Evolutionary conservation across 2,329 filamentous ascomycete species (phyloP), one percentile per base, ranked within the genome.

Genomic region (Neofusicoccum cordaticola): DNA sequence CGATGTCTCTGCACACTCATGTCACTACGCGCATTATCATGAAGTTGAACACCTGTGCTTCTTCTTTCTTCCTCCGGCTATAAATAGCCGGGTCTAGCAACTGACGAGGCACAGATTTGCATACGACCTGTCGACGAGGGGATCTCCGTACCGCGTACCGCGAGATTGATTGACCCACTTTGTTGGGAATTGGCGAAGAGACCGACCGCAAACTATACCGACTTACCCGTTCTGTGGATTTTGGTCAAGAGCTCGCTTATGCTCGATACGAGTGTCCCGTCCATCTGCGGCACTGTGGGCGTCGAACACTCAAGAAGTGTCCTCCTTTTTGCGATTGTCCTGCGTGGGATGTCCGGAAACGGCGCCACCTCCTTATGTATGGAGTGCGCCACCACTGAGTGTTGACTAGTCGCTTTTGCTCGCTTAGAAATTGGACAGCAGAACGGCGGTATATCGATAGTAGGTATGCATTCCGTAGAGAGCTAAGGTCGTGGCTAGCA

Each of bases 131-230:
- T 52, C 35, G 52, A 13, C 37, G 37, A 31, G 27, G 27, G 52
- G 37, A 17, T 41, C 35, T 9, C 19, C 52, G 52, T 31, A 42
- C 22, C 52, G 52, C 53, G 53, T 58, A 45, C 53, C 8, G 53
- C 41, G 53, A 58, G 53, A 58, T 58, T 57, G 53, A 44, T 19
- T 17, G 53, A 58, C 53, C 53, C 53, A 58, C 52, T 41, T 27
- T 4, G n/a, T 13, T 22, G 7, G 34, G 27, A 12, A 15, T 4
- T 39, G 37, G 37, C 37, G 13, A 39, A 35, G 34, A 41, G 39
- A 35, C 39, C 22, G 41, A 42, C 41, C 39, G 27, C 27, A 22
- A 44, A 35, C 53, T 35, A 2, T 15, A 19, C 53, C 53, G 53
- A 44, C 22, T 58, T 58, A 58, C 39, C 53, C 39, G 53, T 12